Percentiles rank a stretch among this genome's conserved stretches.
Evolutionary conservation across 106 monocot species (phyloP).

Genomic region (Cymbidium sinense): DNA sequence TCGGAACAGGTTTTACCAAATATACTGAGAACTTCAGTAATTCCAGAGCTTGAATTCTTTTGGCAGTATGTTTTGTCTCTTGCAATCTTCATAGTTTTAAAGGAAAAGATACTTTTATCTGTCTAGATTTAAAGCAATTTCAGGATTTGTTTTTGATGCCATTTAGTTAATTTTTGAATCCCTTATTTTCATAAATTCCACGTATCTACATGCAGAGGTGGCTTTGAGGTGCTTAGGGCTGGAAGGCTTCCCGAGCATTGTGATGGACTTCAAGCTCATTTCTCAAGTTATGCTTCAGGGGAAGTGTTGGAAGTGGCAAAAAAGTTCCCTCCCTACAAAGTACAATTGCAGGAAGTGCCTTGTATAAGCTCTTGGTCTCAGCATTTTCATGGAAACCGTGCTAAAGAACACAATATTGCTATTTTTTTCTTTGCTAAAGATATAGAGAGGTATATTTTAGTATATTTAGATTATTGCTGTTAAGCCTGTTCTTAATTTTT

Average conservation of each 20-base stretch:
- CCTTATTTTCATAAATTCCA: constrained; percentile 1
- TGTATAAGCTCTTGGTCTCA: constrained; percentile 51
- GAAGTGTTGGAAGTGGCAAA: constrained; percentile 49
- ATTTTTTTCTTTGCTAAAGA: constrained; percentile 96
- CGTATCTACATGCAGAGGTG: constrained; percentile 44
- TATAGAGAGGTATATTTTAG: constrained; percentile 49
- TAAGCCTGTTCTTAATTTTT: background rate
- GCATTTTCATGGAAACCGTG: constrained; percentile 44
- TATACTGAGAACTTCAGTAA: constrained; percentile 26
- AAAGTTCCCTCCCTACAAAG: constrained; percentile 46
- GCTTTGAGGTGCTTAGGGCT: constrained; percentile 59
- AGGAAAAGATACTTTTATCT: background rate
- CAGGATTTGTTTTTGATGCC: background rate
- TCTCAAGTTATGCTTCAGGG: constrained; percentile 62
- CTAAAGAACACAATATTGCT: constrained; percentile 70
- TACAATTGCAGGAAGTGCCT: constrained; percentile 72
- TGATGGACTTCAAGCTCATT: constrained; percentile 86
- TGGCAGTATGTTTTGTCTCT: constrained; percentile 72
- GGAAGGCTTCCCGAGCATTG: constrained; percentile 30
- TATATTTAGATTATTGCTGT: background rate
- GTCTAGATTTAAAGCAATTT: background rate
- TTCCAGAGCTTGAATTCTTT: constrained; percentile 62
- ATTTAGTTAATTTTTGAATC: background rate
- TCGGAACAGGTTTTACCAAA: constrained; percentile 7
- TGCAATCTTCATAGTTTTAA: background rate